These are phyloP conservation scores for Ophiosphaerella herpotricha DNA, from an alignment of 2,329 filamentous ascomycete genomes.

Conservation along the genomic window DNA sequence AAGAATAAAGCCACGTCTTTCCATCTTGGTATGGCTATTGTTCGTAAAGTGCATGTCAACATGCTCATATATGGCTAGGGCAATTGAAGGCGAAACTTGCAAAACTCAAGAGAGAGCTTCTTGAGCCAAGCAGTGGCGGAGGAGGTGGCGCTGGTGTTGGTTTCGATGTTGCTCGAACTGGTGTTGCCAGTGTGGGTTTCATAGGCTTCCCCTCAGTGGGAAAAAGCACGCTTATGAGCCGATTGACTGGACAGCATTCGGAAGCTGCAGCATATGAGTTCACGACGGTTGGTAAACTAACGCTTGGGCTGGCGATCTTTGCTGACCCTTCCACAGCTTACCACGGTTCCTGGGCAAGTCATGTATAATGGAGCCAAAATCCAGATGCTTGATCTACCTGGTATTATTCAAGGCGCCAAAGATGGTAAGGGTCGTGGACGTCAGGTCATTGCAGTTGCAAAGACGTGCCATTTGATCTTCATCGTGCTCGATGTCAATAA, in stretches of 20 bases:
- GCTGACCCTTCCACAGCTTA: conserved; percentile 58
- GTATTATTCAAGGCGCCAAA: conserved; percentile 98
- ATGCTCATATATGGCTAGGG: conserved; percentile 50
- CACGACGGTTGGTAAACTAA: conserved; percentile 64
- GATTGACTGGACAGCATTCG: conserved; percentile 92
- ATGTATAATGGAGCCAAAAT: conserved; percentile 96
- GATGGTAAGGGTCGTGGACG: conserved; percentile 96
- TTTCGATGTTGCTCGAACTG: conserved; percentile 97
- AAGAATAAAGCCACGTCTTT: conserved; percentile 96
- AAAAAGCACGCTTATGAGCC: conserved; percentile 97
- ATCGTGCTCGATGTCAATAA: conserved; percentile 99
- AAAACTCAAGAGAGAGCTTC: conserved; percentile 93
- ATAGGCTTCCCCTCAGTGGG: conserved; percentile 98
- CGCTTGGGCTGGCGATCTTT: neutral
- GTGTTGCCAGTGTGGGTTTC: conserved; percentile 95
- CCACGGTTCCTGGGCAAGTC: conserved; percentile 94
- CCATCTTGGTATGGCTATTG: conserved; percentile 69
- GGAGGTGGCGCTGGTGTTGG: conserved; percentile 85
- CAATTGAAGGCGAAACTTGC: conserved; percentile 98
- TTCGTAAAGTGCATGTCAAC: conserved; percentile 4
- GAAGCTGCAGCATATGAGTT: conserved; percentile 98
- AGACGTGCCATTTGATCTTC: conserved; percentile 98
- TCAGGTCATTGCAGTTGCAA: conserved; percentile 97
- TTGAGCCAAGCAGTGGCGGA: conserved; percentile 78
- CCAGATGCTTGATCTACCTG: conserved; percentile 96